Evolutionary conservation across 129 eudicot genomes (phyloP).

Genomic region (Centella asiatica): DNA sequence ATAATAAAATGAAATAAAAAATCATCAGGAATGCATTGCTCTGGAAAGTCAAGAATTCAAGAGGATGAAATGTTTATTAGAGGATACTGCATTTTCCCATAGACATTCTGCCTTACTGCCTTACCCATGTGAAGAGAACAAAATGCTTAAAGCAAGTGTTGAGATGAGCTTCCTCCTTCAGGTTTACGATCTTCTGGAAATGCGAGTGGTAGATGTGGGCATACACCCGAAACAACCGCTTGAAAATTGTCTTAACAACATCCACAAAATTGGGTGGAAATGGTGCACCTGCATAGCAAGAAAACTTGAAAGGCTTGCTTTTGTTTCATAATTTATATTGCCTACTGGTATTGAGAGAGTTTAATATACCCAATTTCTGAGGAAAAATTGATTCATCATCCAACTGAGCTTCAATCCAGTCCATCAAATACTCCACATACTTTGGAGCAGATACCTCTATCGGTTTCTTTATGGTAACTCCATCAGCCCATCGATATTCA

Average conservation of each 20-base stretch:
- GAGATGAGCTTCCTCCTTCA: slow-evolving; percentile 65
- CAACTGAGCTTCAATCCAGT: slow-evolving; percentile 51
- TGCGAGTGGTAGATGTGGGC: slow-evolving; percentile 62
- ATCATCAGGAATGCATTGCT: not conserved
- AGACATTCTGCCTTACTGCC: not conserved
- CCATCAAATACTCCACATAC: slow-evolving; percentile 50
- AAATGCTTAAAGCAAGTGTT: slow-evolving; percentile 62
- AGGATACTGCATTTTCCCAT: not conserved
- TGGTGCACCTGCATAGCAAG: slow-evolving; percentile 35
- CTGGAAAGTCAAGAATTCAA: not conserved
- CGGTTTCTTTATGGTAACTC: slow-evolving; percentile 53
- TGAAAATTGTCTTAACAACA: slow-evolving; percentile 50
- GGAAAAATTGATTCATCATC: slow-evolving; percentile 51
- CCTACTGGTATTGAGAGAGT: no score
- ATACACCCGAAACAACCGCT: slow-evolving; percentile 52
- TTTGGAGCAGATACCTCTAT: slow-evolving; percentile 56
- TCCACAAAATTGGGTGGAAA: slow-evolving; percentile 49
- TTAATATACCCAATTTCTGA: slow-evolving; percentile 34
- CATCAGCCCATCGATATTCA: slow-evolving; percentile 69
- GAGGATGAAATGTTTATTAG: not conserved
- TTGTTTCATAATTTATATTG: no score
- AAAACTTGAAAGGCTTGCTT: not conserved
- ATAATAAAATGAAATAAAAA: no score
- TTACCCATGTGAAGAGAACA: slow-evolving; percentile 64
- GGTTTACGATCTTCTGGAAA: slow-evolving; percentile 50